Base-by-base conservation (phyloP, 2,329 filamentous ascomycete genomes). In the Byssoonygena ceratinophila region DNA sequence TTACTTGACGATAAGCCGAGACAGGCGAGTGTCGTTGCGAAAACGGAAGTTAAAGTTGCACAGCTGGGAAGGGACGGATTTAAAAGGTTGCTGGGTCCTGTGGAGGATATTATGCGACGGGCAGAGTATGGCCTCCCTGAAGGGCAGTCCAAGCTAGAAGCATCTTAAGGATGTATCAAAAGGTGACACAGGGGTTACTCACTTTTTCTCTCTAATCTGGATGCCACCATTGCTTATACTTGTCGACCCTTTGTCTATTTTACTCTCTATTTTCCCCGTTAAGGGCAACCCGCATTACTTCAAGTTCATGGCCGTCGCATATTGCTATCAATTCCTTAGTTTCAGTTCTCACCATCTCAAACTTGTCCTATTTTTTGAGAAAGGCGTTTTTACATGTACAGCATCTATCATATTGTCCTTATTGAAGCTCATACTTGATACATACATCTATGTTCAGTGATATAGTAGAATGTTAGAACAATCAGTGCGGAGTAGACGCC, bases 61-160 rank as follows among this genome's bases (percentile, higher is more conserved):
- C 88, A 84, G 46, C 75, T 98, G 45, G 89, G 89, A 59, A 94
- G 96, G 71, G 87, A 88, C 61, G 92, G 91, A 4, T 98, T 98
- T 72, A 91, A 96, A 74, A 79, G 92, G 60, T 74, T 98, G 62
- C 75, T 98, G 31, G 92, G 92, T 1, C 90, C 91, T 0, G 90
- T 97, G 25, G 89, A 95, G 70, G 84, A 88, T 56, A 94, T 97
- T 66, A 88, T 98, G 87, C 79, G 92, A 68, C 80, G 92, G 64
- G 62, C 70, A 25, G 70, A 74, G 46, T 74, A 74, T 59, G 51
- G 41, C 39, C 53, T 51, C n/a, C 49, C 49, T 7, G 23, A 37
- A 45, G 40, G 31, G 1, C 18, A 36, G 27, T 2, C 39, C 5
- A 51, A 45, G 29, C 22, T 14, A 14, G 49, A 51, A 51, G 39